A percentile compares a stretch with the other conserved stretches of the same genome.
phyloP scores from a whole-genome alignment of 768 basidiomycete genomes.

The Agaricus subrufescens region DNA sequence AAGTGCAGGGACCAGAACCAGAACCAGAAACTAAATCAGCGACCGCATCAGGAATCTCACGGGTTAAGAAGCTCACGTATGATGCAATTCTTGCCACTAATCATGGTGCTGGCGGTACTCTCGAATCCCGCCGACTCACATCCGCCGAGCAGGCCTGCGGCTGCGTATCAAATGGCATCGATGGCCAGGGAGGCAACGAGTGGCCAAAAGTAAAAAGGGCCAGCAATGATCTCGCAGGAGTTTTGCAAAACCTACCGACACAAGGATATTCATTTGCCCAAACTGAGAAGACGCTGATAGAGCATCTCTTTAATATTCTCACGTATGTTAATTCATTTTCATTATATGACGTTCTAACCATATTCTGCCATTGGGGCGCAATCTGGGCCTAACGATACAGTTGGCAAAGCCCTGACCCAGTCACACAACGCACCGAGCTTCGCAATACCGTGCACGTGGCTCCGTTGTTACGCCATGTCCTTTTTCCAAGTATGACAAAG shows the following conservation, averaged over 20 bases:
- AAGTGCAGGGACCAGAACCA: not conserved
- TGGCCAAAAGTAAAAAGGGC: conserved; percentile 79
- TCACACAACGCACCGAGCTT: conserved; percentile 47
- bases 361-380: conserved; percentile 16
- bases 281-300: conserved; percentile 49
- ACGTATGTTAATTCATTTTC: conserved; percentile 47
- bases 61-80: conserved; percentile 25
- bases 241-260: conserved; percentile 32
- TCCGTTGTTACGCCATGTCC: conserved; percentile 42
- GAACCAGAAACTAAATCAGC: conserved; percentile 5
- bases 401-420: conserved; percentile 40
- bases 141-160: conserved; percentile 45
- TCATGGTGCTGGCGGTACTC: conserved; percentile 58
- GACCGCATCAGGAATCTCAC: not conserved
- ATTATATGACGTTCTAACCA: not conserved
- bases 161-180: conserved; percentile 73
- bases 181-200: conserved; percentile 49
- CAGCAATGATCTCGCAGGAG: conserved; percentile 34
- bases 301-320: conserved; percentile 60
- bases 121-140: conserved; percentile 51
- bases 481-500: conserved; percentile 15
- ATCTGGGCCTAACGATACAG: conserved; percentile 23
- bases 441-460: conserved; percentile 60
- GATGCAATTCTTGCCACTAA: conserved; percentile 63
- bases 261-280: not conserved